phyloP scores from a whole-genome alignment of 306 rosid species.

The Oemleria cerasiformis region DNA sequence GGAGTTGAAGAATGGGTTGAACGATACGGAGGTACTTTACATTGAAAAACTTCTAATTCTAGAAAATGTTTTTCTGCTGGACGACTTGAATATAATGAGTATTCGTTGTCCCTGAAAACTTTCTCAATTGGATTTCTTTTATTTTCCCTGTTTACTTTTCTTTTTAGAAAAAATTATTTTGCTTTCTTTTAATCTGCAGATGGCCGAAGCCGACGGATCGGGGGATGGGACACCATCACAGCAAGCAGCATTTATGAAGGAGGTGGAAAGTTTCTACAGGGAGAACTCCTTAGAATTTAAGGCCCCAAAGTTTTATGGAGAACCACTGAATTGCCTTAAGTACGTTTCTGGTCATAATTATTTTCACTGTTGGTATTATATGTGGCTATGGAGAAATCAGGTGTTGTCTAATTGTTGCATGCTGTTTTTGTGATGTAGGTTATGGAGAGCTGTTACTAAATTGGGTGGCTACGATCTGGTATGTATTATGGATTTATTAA shows the following conservation, averaged over 20 bases:
- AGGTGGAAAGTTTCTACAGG: constrained; percentile 59
- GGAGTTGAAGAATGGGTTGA: constrained; percentile 35
- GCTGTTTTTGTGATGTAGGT: constrained; percentile 42
- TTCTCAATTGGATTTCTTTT: background rate
- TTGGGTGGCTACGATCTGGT: constrained; percentile 85
- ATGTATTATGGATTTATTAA: constrained; percentile 11
- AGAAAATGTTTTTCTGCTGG: background rate
- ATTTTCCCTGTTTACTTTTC: background rate
- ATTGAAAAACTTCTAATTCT: background rate
- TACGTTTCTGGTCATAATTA: constrained; percentile 31
- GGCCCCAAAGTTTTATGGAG: constrained; percentile 81
- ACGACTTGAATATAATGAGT: background rate
- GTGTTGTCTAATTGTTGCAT: constrained; percentile 18
- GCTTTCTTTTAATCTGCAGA: constrained; percentile 31
- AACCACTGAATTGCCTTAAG: constrained; percentile 80
- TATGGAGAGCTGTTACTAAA: constrained; percentile 83
- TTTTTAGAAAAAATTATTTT: background rate
- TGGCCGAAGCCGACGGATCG: constrained; percentile 50
- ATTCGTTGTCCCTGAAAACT: background rate
- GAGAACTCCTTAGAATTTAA: constrained; percentile 72
- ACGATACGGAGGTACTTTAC: constrained; percentile 42
- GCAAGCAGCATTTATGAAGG: constrained; percentile 60
- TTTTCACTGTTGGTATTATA: background rate
- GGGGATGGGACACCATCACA: constrained; percentile 41
- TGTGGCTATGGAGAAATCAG: background rate